A percentile compares a stretch with the other conserved stretches of the same genome.
Evolutionary conservation across 2,329 filamentous ascomycete genomes (phyloP).

Genomic region (Chaetomium olivaceum): DNA sequence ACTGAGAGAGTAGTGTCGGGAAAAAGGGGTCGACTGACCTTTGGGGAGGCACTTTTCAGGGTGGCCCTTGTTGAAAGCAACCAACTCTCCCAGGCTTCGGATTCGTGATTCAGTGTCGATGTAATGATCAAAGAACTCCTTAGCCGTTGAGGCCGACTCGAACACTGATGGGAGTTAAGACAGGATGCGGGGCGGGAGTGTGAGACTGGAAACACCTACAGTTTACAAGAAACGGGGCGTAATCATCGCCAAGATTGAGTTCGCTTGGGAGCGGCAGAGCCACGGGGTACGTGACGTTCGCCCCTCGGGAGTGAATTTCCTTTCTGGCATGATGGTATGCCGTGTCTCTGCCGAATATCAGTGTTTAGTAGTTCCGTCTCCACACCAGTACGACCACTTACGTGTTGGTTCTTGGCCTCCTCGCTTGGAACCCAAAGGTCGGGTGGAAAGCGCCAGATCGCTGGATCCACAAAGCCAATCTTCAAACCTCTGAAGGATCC

Average conservation of each 20-base stretch:
- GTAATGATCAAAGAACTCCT: not conserved
- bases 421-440: slow-evolving; percentile 5
- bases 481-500: not conserved
- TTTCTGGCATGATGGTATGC: not conserved
- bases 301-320: not conserved
- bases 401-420: slow-evolving; percentile 3
- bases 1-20: no score
- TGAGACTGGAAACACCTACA: not conserved
- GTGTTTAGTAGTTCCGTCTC: not conserved
- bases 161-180: not conserved
- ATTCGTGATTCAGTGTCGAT: not conserved
- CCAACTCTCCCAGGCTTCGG: not conserved
- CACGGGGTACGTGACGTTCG: not conserved
- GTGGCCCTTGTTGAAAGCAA: not conserved
- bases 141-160: not conserved
- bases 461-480: not conserved
- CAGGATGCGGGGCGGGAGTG: no score
- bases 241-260: not conserved
- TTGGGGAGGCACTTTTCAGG: not conserved
- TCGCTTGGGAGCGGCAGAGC: not conserved
- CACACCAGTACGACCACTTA: not conserved
- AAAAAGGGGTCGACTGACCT: not conserved
- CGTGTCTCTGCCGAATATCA: not conserved
- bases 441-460: slow-evolving; percentile 5
- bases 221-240: slow-evolving; percentile 1